phyloP scores from a whole-genome alignment of 305 asterid genomes.

The Rubia balearica region DNA sequence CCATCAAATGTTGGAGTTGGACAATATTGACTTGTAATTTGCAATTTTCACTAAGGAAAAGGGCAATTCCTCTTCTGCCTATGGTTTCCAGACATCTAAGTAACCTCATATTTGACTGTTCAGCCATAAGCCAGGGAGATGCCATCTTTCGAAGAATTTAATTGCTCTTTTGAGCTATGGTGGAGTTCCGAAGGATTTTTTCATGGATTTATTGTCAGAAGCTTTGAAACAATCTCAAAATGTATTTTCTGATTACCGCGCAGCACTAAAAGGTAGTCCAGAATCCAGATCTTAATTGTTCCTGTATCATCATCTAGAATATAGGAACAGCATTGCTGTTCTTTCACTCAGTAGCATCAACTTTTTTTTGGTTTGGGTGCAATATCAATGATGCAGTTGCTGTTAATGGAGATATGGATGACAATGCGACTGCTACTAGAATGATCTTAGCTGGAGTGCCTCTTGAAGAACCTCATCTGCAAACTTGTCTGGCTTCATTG shows the following conservation, averaged over 20 bases:
- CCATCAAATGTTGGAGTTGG: not conserved
- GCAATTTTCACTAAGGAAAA: not conserved
- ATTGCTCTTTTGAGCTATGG: constrained; percentile 71
- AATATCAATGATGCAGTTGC: constrained; percentile 48
- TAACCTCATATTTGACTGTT: constrained; percentile 21
- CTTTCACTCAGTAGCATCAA: not conserved
- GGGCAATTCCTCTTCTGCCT: not conserved
- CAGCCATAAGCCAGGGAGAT: constrained; percentile 61
- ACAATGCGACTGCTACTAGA: constrained; percentile 36
- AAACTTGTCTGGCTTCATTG: constrained; percentile 39
- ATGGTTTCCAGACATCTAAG: not conserved
- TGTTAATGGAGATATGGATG: constrained; percentile 38
- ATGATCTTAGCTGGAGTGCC: constrained; percentile 70
- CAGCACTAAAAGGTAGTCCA: constrained; percentile 66
- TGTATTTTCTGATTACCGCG: constrained; percentile 36
- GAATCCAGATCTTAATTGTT: not conserved
- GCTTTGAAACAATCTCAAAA: constrained; percentile 49
- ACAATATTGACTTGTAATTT: not conserved
- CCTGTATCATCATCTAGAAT: not conserved
- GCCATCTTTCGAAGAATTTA: constrained; percentile 47
- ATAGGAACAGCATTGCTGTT: not conserved
- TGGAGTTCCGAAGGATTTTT: constrained; percentile 56
- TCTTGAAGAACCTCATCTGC: constrained; percentile 68
- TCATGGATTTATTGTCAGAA: constrained; percentile 36
- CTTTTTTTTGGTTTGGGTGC: not conserved